Base-by-base conservation (phyloP, 2,329 filamentous ascomycete genomes). In the Kalmusia sp. region DNA sequence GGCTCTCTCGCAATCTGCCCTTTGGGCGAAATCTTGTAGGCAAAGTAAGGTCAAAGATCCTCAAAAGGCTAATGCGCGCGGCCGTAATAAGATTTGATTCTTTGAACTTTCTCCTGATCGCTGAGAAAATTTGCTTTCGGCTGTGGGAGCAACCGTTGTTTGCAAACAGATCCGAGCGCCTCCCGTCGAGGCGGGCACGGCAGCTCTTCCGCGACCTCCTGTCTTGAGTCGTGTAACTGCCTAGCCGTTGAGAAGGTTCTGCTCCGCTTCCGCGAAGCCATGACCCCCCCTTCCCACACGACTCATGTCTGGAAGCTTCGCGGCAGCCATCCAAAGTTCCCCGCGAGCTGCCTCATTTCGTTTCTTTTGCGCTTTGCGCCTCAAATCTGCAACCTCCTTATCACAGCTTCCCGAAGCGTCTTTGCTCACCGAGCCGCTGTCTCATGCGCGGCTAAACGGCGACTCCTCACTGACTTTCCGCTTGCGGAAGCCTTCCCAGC, bases 211-310 rank as follows among this genome's bases (percentile, higher is more conserved):
- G 31, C 22, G 44, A 19, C 44, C 27, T 38, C 44, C 22, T 21
- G 15, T 8, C 9, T 19, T 19, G 48, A 51, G 30, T 51, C 39
- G 39, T 45, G 39, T 31, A 46, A 15, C 43, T 17, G 30, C n/a
- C 22, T 30, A 47, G 28, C 44, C 44, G 44, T 47, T 47, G 44
- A 24, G 14, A 43, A 35, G 8, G 45, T 39, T 39, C 17, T 14
- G 39, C 21, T 28, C 48, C 48, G 39, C 48, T 51, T 51, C 48
- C 48, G 38, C 50, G 35, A 47, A 12, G 41, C 34, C 17, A 30
- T 24, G 31, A 44, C 33, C 27, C 11, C 9, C 22, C 28, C 6
- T 25, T 12, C 21, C n/a, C 19, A 38, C 44, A 17, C 38, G 51
- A 53, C 28, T 53, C 45, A 47, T 47, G 44, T 6, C n/a, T 35